Evolutionary conservation across 2,329 filamentous ascomycete species (phyloP).

Genomic region (Neurospora sp.): DNA sequence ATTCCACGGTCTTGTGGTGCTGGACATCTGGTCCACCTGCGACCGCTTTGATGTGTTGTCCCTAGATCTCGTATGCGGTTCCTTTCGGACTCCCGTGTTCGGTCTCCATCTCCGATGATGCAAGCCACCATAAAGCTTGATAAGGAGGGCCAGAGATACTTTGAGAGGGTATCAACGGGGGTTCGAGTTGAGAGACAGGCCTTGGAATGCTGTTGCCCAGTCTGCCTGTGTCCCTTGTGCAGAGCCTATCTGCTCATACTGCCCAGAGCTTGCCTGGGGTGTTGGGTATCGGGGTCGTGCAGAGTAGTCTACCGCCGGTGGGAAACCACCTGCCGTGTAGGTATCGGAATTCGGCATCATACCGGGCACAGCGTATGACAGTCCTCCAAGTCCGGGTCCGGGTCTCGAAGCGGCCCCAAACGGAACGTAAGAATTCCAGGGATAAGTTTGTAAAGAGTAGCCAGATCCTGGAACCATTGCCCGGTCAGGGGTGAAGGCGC

Average conservation of each 20-base stretch:
- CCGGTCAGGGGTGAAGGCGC: conserved; percentile 31
- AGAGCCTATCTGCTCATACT: conserved; percentile 30
- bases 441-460: conserved; percentile 30
- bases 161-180: neutral
- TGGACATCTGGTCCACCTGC: conserved; percentile 3
- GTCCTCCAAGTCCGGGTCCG: conserved; percentile 2
- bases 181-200: conserved; percentile 56
- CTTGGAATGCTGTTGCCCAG: conserved; percentile 57
- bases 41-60: neutral
- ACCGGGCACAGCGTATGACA: conserved; percentile 27
- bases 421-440: conserved; percentile 32
- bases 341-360: conserved; percentile 32
- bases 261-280: conserved; percentile 24
- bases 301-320: conserved; percentile 34
- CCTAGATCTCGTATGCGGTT: neutral
- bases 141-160: neutral
- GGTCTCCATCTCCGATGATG: neutral
- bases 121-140: neutral
- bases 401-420: conserved; percentile 30
- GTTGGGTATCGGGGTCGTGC: conserved; percentile 37
- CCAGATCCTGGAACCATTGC: conserved; percentile 27
- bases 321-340: conserved; percentile 29
- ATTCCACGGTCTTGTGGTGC: conserved; percentile 15
- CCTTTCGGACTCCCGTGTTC: neutral
- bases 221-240: conserved; percentile 40